phyloP scores from a whole-genome alignment of 805 yeast species.

The Wickerhamiella kurtzmanii region DNA sequence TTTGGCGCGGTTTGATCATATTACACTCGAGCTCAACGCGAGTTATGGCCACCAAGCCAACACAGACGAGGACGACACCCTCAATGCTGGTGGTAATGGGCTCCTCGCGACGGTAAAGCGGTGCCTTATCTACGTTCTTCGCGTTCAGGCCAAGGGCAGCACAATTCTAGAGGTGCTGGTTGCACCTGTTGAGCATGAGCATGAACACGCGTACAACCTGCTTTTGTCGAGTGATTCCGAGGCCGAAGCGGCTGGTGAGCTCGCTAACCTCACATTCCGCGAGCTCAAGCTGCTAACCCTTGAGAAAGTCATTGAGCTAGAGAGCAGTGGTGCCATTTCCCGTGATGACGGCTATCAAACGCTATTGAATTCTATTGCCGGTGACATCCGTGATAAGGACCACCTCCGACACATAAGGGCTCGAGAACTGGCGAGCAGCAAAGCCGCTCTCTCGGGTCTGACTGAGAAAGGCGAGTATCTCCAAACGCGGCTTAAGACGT shows the following conservation, averaged over 20 bases:
- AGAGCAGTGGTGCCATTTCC: constrained; percentile 47
- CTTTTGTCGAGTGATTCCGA: constrained; percentile 15
- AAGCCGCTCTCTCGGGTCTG: constrained; percentile 33
- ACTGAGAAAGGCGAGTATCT: constrained; percentile 35
- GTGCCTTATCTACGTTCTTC: constrained; percentile 65
- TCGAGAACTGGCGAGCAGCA: constrained; percentile 34
- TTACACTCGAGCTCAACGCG: constrained; percentile 49
- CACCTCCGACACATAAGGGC: constrained; percentile 36
- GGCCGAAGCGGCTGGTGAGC: constrained; percentile 18
- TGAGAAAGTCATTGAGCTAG: constrained; percentile 64
- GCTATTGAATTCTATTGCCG: constrained; percentile 67
- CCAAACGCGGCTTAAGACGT: constrained; percentile 30
- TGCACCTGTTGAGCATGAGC: constrained; percentile 50
- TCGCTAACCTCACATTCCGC: constrained; percentile 37
- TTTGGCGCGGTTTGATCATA: constrained; percentile 38
- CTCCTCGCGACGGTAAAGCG: constrained; percentile 42
- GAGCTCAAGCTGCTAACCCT: constrained; percentile 66
- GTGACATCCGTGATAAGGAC: constrained; percentile 52
- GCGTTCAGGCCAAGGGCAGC: constrained; percentile 55
- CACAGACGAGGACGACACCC: constrained; percentile 33
- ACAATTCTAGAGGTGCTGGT: constrained; percentile 57
- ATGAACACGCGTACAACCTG: constrained; percentile 36
- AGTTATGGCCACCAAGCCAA: constrained; percentile 25
- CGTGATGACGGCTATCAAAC: constrained; percentile 65
- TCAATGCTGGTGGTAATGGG: constrained; percentile 35